These are phyloP conservation scores for Clavispora carvajalis DNA, from an alignment of 805 yeast genomes.

Conservation along the genomic window DNA sequence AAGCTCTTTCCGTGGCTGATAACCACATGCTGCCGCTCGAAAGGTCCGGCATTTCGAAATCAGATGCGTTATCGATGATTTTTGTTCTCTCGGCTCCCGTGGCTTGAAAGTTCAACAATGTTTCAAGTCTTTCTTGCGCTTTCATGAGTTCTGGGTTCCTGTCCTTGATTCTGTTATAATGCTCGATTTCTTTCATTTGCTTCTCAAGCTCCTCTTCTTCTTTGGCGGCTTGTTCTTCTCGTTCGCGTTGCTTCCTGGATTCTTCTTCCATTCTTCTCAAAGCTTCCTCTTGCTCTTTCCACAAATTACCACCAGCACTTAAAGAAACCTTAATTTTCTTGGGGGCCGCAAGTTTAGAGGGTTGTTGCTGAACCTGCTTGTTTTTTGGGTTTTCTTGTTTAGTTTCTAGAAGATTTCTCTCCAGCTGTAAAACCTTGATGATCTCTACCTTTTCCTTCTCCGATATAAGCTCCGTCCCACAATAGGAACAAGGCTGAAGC, in stretches of 20 bases:
- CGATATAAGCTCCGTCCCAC: slow-evolving; percentile 65
- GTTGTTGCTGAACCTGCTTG: slow-evolving; percentile 17
- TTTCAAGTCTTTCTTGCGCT: slow-evolving; percentile 74
- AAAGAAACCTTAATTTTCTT: slow-evolving; percentile 52
- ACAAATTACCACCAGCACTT: slow-evolving; percentile 56
- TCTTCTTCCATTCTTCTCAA: slow-evolving; percentile 54
- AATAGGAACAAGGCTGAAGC: slow-evolving; percentile 79
- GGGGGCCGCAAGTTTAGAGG: slow-evolving; percentile 11
- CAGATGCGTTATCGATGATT: slow-evolving; percentile 90
- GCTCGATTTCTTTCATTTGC: slow-evolving; percentile 41
- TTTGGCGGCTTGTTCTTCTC: slow-evolving; percentile 15
- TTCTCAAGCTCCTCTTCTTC: slow-evolving; percentile 32
- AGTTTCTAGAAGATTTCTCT: slow-evolving; percentile 34
- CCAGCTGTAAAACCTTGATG: slow-evolving; percentile 45
- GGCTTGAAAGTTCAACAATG: slow-evolving; percentile 72
- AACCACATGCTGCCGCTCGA: slow-evolving; percentile 69
- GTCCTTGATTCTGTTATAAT: slow-evolving; percentile 33
- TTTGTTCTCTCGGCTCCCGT: slow-evolving; percentile 86
- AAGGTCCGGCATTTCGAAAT: slow-evolving; percentile 59
- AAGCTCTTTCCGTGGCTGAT: slow-evolving; percentile 78
- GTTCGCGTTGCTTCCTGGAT: slow-evolving; percentile 20
- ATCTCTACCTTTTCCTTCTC: slow-evolving; percentile 58
- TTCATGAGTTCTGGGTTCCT: slow-evolving; percentile 54
- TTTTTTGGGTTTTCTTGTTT: slow-evolving; percentile 18
- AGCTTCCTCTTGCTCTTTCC: slow-evolving; percentile 62